A percentile compares a stretch with the other conserved stretches of the same genome.
Conservation (phyloP, 805 yeast species). For the Osmozyma mogii region DNA sequence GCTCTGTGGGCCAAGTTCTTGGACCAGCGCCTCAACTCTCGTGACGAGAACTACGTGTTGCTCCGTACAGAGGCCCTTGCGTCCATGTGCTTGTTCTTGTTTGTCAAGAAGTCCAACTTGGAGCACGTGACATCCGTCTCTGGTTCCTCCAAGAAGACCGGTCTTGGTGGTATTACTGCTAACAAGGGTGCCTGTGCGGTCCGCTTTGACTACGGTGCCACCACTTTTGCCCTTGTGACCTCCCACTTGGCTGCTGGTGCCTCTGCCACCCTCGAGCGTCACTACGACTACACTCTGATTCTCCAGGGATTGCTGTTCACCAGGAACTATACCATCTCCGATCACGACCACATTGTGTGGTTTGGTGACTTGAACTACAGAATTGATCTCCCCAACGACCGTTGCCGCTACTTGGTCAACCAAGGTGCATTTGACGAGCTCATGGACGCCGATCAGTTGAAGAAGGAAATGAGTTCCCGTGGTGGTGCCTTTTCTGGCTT, state of each 20-base stretch:
- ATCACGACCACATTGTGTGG: constrained; percentile 89
- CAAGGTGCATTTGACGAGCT: constrained; percentile 40
- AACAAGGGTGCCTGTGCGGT: constrained; percentile 96
- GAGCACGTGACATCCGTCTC: constrained; percentile 67
- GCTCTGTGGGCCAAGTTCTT: constrained; percentile 72
- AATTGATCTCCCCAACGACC: constrained; percentile 62
- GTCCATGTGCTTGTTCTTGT: constrained; percentile 56
- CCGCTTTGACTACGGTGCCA: constrained; percentile 71
- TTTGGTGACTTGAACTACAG: constrained; percentile 92
- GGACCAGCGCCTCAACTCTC: constrained; percentile 49
- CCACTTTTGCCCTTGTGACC: constrained; percentile 72
- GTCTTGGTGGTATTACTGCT: constrained; percentile 94
- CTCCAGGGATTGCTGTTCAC: constrained; percentile 70
- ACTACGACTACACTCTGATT: constrained; percentile 73
- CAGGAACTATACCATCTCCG: constrained; percentile 65
- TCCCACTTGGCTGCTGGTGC: constrained; percentile 94
- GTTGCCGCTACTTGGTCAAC: constrained; percentile 51
- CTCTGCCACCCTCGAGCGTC: constrained; percentile 73
- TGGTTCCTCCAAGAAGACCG: constrained; percentile 93
- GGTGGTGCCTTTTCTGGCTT: constrained; percentile 63
- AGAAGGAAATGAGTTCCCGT: constrained; percentile 57
- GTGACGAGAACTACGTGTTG: constrained; percentile 42
- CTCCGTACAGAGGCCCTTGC: constrained; percentile 71
- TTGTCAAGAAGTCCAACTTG: constrained; percentile 41
- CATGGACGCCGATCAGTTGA: constrained; percentile 71